Conservation (phyloP, 768 basidiomycete genomes). For the Piloderma croceum region DNA sequence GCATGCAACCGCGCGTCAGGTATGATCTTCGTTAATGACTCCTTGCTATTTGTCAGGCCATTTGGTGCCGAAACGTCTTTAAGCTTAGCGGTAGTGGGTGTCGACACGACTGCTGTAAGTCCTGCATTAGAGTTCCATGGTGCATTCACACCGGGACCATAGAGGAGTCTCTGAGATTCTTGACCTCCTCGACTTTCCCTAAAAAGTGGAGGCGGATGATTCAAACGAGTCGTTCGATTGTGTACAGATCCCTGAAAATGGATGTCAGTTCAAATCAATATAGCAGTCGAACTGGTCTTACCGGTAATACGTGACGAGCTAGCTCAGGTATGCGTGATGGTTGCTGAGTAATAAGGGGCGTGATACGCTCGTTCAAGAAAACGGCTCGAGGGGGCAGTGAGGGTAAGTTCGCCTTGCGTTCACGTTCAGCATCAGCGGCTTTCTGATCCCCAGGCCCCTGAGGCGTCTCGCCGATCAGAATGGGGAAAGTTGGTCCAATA, state of each 20-base stretch:
- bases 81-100: constrained; percentile 4
- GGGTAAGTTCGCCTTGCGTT: constrained; percentile 31
- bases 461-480: constrained; percentile 35
- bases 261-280: not conserved
- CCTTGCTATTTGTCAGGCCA: constrained; percentile 23
- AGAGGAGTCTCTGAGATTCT: constrained; percentile 37
- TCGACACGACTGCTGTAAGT: constrained; percentile 12
- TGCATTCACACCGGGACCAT: constrained; percentile 35
- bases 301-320: constrained; percentile 61
- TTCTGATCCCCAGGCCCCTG: constrained; percentile 28
- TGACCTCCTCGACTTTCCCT: too few relatives aligned
- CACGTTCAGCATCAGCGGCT: constrained; percentile 50
- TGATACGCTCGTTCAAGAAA: constrained; percentile 46
- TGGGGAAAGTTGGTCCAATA: constrained; percentile 63
- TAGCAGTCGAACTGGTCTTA: constrained; percentile 29
- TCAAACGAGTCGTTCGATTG: not conserved
- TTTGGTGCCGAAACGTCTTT: constrained; percentile 10
- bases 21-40: constrained; percentile 28
- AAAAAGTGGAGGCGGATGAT: not conserved
- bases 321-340: constrained; percentile 61
- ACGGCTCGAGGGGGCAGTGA: constrained; percentile 32
- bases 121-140: constrained; percentile 38
- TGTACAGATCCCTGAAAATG: not conserved
- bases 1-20: constrained; percentile 46
- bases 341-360: constrained; percentile 61